Evolutionary conservation across 176 grass and related monocot genomes (phyloP).

Genomic region (Areca catechu): DNA sequence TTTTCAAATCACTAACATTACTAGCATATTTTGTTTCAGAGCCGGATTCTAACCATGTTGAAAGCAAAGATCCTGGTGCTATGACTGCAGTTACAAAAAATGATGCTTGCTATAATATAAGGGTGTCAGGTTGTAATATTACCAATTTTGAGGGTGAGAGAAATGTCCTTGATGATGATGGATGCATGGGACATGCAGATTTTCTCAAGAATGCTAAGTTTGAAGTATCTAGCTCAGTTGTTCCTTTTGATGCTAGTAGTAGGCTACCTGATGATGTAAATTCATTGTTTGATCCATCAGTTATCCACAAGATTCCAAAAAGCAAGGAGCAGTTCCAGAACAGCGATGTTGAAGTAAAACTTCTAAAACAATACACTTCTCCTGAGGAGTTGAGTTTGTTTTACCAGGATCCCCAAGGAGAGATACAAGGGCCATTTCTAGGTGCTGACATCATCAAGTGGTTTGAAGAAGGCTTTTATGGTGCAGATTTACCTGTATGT

Average conservation of each 20-base stretch:
- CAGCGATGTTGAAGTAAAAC: conserved; percentile 25
- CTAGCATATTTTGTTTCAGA: conserved; percentile 20
- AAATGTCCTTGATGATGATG: conserved; percentile 10
- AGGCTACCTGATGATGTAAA: conserved; percentile 49
- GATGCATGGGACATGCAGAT: conserved; percentile 8
- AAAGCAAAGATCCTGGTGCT: conserved; percentile 29
- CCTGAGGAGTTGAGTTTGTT: conserved; percentile 83
- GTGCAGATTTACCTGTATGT: conserved; percentile 74
- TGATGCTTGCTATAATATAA: conserved; percentile 30
- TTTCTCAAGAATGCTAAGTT: conserved; percentile 6
- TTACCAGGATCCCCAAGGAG: conserved; percentile 92
- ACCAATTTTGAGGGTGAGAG: conserved; percentile 9
- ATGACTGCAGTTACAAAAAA: conserved; percentile 26
- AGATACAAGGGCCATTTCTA: conserved; percentile 82
- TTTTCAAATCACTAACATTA: too few relatives aligned
- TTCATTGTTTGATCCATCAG: conserved; percentile 36
- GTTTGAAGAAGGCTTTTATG: conserved; percentile 93
- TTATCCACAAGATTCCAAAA: conserved; percentile 16
- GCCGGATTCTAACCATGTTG: conserved; percentile 15
- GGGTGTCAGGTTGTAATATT: conserved; percentile 14
- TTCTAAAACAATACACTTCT: conserved; percentile 19
- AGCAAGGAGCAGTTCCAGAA: not conserved
- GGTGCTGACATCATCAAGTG: conserved; percentile 83
- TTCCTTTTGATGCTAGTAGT: conserved; percentile 20
- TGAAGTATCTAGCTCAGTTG: not conserved